Evolutionary conservation across 768 basidiomycete species (phyloP).

Genomic region (Plicaturopsis crispa): DNA sequence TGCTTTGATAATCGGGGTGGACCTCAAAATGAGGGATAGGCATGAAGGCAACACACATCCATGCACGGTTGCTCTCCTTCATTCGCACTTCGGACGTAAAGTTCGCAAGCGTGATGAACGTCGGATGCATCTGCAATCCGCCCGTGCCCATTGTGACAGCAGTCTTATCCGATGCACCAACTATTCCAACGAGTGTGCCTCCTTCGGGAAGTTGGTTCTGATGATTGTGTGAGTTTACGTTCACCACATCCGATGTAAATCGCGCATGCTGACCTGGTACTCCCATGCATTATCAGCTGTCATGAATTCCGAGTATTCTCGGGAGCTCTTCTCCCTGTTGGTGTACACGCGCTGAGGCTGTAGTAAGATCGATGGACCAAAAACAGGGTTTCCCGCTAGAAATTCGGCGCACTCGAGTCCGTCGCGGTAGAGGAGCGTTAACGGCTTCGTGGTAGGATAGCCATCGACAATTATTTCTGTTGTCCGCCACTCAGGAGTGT

Average conservation of each 20-base stretch:
- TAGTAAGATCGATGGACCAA: conserved; percentile 14
- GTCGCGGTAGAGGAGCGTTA: conserved; percentile 18
- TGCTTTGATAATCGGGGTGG: conserved; percentile 13
- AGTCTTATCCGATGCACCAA: conserved; percentile 25
- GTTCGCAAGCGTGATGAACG: conserved; percentile 24
- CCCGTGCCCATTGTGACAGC: conserved; percentile 22
- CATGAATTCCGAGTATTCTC: conserved; percentile 17
- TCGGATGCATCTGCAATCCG: conserved; percentile 20
- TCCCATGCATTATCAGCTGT: conserved; percentile 17
- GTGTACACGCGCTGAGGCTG: conserved; percentile 12
- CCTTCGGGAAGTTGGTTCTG: conserved; percentile 14
- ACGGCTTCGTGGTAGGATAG: conserved; percentile 9
- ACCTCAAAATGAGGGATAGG: conserved; percentile 23
- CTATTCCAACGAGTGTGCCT: conserved; percentile 20
- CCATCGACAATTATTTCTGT: not conserved
- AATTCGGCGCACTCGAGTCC: conserved; percentile 16
- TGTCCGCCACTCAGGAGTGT: not conserved
- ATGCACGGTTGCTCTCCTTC: conserved; percentile 24
- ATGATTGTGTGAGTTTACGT: not conserved
- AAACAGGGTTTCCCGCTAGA: conserved; percentile 16
- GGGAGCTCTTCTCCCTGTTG: conserved; percentile 4
- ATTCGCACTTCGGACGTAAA: conserved; percentile 19
- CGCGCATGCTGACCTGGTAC: conserved; percentile 15
- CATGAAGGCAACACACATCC: conserved; percentile 18
- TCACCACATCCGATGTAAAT: not conserved